Base-by-base conservation (phyloP, 2,329 filamentous ascomycete species). In the Cercospora zeina region DNA sequence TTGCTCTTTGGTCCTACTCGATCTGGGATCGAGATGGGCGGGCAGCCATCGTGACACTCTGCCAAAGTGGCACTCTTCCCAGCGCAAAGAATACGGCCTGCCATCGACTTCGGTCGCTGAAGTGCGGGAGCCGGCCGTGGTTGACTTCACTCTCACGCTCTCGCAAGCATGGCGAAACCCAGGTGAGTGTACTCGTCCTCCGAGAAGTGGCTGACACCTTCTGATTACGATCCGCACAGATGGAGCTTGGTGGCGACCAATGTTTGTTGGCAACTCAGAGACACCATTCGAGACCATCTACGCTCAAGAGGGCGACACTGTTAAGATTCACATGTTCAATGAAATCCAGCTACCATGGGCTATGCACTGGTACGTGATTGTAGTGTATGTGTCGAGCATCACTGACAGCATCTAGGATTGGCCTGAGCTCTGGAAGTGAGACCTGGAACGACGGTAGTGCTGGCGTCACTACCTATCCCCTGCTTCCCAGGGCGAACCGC, bases 391-490 rank as follows among this genome's bases (percentile, higher is more conserved):
- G n/a, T 21, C 4, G 10, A 6, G 8, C 3, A 16, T 27, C 34
- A 30, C 53, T 55, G 11, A 55, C 10, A 37, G 9, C 19, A 14
- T 10, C 24, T n/a, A 55, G 53, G 63, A 58, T 54, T 19, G 37
- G 34, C 9, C 9, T 54, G 19, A 59, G 66, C 31, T 60, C 62
- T 11, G 45, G 54, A 24, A 58, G 62, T 45, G 61, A 59, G 14
- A 66, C 64, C 16, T 66, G 64, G 64, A 66, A 68, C 42, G 66
- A 68, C 34, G 66, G 66, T 19, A 61, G 56, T 24, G 58, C 64
- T 1, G 66, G 66, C 8, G 59, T 68, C 8, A 65, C 64, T 10
- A 56, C 57, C 8, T 66, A 64, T 21, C 64, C 66, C 14, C 62
- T 66, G 8, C 62, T 68, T 21, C 66, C 66, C 9, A 54, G 66